Base-by-base conservation (phyloP, 2,329 filamentous ascomycete species). In the Cladophialophora chaetospira region DNA sequence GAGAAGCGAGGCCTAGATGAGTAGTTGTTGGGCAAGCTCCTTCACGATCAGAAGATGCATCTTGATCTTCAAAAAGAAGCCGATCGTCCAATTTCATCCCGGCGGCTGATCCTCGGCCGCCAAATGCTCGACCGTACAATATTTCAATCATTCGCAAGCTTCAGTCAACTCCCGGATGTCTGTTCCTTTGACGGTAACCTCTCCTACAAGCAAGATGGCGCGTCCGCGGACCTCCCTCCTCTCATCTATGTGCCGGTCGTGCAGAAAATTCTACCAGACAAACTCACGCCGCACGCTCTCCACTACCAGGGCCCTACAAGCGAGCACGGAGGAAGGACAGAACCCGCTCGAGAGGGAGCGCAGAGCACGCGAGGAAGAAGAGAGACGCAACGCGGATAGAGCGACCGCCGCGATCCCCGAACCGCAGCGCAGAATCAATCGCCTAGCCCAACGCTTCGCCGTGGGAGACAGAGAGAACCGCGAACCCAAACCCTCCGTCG, bases 201-300 rank as follows among this genome's bases (percentile, higher is more conserved):
- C 33, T 31, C 21, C 40, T 43, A 26, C 26, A 5, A 11, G 21
- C 38, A 57, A 23, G 8, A 65, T 65, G 63, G 54, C 63, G 23
- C 61, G 36, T 10, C 36, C 56, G n/a, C 40, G 17, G 23, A 11
- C 44, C 21, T 26, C 61, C 19, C 15, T 42, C 19, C 48, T 51
- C 21, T 59, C 59, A 10, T 59, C 57, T 5, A 65, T 63, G 55
- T 65, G 63, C 36, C 53, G 59, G 23, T 55, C 57, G 28, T 65
- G 63, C 43, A 54, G 58, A 29, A 35, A 42, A 23, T 57, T 53
- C 17, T 53, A 50, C 29, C 46, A 52, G 10, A 51, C 45, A 36
- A 53, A 57, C 29, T 33, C 44, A 5, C 51, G 54, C 26, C 58
- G 55, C 31, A 19, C 23, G 13, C 36, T 60, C 26, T 58, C 60